phyloP scores from a whole-genome alignment of 2,329 filamentous ascomycete species.

The Alternaria sp. region DNA sequence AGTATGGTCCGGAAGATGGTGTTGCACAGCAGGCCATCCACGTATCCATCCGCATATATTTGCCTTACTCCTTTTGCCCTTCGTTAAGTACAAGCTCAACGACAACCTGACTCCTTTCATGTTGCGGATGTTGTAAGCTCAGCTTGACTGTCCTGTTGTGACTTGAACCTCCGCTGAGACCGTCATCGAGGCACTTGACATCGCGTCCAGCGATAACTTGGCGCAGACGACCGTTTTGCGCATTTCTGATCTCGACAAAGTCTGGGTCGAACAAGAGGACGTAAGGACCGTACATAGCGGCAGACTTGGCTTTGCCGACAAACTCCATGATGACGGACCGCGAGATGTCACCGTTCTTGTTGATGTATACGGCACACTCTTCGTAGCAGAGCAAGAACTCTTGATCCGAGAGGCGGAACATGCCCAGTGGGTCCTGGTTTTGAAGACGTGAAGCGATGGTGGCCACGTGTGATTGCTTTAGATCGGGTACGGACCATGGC shows the following conservation, averaged over 20 bases:
- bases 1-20: not conserved
- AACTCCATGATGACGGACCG: constrained; percentile 98
- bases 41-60: not conserved
- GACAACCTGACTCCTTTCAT: constrained; percentile 83
- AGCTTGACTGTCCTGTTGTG: constrained; percentile 83
- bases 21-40: not conserved
- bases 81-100: constrained; percentile 93
- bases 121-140: constrained; percentile 91
- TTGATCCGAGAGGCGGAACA: constrained; percentile 85
- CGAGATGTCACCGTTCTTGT: constrained; percentile 96
- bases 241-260: constrained; percentile 96
- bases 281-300: constrained; percentile 90
- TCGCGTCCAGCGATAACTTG: constrained; percentile 94
- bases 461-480: constrained; percentile 76
- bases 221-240: constrained; percentile 88
- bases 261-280: constrained; percentile 93
- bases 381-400: constrained; percentile 92
- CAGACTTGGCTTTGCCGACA: constrained; percentile 87
- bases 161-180: constrained; percentile 44
- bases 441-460: constrained; percentile 85
- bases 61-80: constrained; percentile 66
- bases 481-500: constrained; percentile 89
- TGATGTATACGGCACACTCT: constrained; percentile 95
- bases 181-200: constrained; percentile 86
- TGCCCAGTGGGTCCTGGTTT: constrained; percentile 85